Evolutionary conservation across 1,284 basidiomycete genomes (phyloP), one percentile per base, ranked within the genome.

Genomic region (Acaromyces ingoldii): DNA sequence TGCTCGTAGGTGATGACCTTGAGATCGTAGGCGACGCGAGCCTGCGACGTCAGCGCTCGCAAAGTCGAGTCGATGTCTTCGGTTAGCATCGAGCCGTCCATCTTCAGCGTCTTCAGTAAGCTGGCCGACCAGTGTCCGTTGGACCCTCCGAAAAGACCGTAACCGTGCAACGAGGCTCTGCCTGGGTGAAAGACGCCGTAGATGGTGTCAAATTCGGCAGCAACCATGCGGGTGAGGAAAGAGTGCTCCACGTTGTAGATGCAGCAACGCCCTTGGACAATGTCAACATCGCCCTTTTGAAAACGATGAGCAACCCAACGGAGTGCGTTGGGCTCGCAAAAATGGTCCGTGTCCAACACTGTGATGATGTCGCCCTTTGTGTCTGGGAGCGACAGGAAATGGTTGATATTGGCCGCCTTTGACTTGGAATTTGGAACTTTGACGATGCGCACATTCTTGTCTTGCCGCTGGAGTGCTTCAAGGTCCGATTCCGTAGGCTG

Each of bases 61-160:
- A 72, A 51, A 4, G 65, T 62, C 26, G 59, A 58, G 49, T 72
- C 67, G 26, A 72, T 69, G 49, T 71, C 68, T 43, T 71, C 68
- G 31, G 68, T 69, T 15, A 69, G 48, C 67, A 71, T 69, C 26
- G 61, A 52, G 19, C 33, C 62, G 37, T 69, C 56, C 60, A 71
- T 63, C 3, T 59, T 58, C 4, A 72, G 47, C n/a, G 65, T 55
- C 22, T 57, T 54, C 29, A 72, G 61, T 29, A 72, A 46, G 28
- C 57, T 60, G 1, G 65, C 58, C 29, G 67, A 70, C 69, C 69
- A 72, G 42, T 67, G 61, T 4, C 69, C 69, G 33, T 72, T 70
- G 25, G 58, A 60, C 1, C 68, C 68, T 40, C 68, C 68, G 42
- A 71, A 71, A 51, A 70, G 58, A 21, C 66, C 66, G 30, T 64